Base-by-base conservation (phyloP, 2,329 filamentous ascomycete species). In the Apiospora malaysiana region DNA sequence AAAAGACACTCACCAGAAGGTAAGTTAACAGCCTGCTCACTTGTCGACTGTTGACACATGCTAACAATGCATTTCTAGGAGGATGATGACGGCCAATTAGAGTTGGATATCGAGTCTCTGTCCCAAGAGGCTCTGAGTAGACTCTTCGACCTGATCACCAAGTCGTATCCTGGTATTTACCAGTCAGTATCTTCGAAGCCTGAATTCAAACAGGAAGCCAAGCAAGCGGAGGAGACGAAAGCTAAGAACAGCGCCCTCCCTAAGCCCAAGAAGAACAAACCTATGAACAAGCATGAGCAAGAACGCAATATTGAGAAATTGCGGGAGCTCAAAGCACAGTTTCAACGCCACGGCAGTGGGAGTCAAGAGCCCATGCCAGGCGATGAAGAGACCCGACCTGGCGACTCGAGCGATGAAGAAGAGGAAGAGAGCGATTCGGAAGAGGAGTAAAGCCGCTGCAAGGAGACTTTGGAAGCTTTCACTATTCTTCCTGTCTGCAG, bases 1-100 rank as follows among this genome's bases (percentile, higher is more conserved):
- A 80, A 90, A 90, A 74, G 95, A 97, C 75, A 97, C 84, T 82
- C 93, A 85, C 84, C 93, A 83, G 85, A 92, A 86, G 86, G 96
- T 84, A 87, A 89, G 86, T 87, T 84, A 81, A 79, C 81, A 77
- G 71, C 65, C 8, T 10, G n/a, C 25, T n/a, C 66, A 47, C 43
- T 6, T 37, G 43, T 9, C 25, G 10, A 37, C 27, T 9, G 47
- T 47, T 37, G 25, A 32, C 6, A 12, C 9, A 47, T 25, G 16
- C 66, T 68, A 27, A 65, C 66, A 25, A 21, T 32, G 7, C 9
- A 45, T 18, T 49, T 66, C 63, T 69, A 88, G 86, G 88, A 90
- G 79, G 89, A 89, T 73, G 87, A 86, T 43, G 85, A 86, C 27
- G 88, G 88, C 70, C 88, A 90, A 71, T 83, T 90, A 27, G 88